Conservation (phyloP, 163 green algal genomes). For the Prototheca stagnorum region DNA sequence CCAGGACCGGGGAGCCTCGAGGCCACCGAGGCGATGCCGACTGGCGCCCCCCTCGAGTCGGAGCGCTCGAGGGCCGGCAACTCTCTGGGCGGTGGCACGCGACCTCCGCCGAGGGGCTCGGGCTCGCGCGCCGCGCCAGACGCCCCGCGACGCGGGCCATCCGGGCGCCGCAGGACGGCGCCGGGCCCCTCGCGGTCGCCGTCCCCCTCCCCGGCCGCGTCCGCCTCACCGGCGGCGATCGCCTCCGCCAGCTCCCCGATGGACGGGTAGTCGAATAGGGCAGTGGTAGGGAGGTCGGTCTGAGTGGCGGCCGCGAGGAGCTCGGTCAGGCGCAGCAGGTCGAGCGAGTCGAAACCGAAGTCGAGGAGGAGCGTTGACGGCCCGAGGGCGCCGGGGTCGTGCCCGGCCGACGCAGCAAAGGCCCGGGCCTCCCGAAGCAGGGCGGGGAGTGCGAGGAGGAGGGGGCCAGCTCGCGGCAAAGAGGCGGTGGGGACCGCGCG, state of each 20-base stretch:
- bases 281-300: constrained; percentile 15
- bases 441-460: too few relatives aligned
- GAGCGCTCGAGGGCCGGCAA: background rate
- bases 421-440: too few relatives aligned
- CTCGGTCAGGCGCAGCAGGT: constrained; percentile 26
- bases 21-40: background rate
- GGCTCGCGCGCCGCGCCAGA: too few relatives aligned
- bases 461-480: too few relatives aligned
- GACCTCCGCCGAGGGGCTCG: too few relatives aligned
- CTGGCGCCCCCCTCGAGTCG: background rate
- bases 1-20: constrained; percentile 9
- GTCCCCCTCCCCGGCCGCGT: background rate
- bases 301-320: constrained; percentile 13
- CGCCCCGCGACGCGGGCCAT: constrained; percentile 12
- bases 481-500: too few relatives aligned
- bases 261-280: constrained; percentile 23
- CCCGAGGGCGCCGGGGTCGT: too few relatives aligned
- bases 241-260: background rate
- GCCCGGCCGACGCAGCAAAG: too few relatives aligned
- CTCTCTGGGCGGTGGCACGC: too few relatives aligned
- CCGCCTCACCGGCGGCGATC: background rate
- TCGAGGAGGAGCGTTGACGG: constrained; percentile 59
- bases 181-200: background rate
- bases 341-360: constrained; percentile 72
- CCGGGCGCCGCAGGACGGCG: background rate